A percentile compares a stretch with the other conserved stretches of the same genome.
phyloP scores from a whole-genome alignment of 345 rosid genomes.

The Citrus sinensis region DNA sequence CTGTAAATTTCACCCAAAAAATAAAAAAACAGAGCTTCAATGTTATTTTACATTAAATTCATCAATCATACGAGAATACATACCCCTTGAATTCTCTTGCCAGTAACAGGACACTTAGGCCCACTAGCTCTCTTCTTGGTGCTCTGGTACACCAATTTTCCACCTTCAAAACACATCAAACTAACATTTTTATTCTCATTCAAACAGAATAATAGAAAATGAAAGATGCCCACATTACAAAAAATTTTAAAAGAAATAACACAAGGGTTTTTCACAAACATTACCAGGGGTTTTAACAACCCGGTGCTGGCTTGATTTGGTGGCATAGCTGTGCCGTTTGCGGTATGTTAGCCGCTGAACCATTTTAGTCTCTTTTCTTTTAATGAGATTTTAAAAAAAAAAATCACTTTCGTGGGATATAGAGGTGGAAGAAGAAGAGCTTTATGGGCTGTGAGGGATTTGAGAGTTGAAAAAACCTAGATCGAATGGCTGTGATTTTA shows the following conservation, averaged over 20 bases:
- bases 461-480: conserved; percentile 2
- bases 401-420: neutral
- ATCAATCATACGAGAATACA: neutral
- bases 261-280: neutral
- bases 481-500: conserved; percentile 12
- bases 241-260: neutral
- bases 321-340: conserved; percentile 72
- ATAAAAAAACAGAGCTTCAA: neutral
- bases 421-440: neutral
- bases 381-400: too few species aligned
- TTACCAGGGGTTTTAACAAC: conserved; percentile 62
- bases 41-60: too few species aligned
- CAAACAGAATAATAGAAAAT: neutral
- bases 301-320: conserved; percentile 69
- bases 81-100: conserved; percentile 78
- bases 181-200: neutral
- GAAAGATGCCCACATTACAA: neutral
- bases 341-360: conserved; percentile 66
- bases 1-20: neutral
- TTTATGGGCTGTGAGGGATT: neutral
- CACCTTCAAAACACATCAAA: conserved; percentile 34
- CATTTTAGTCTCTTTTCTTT: conserved; percentile 30
- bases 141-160: conserved; percentile 70
- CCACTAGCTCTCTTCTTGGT: conserved; percentile 77
- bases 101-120: conserved; percentile 71